These are phyloP conservation scores for Rhodamnia argentea DNA, from an alignment of 345 rosid genomes.

Conservation along the genomic window DNA sequence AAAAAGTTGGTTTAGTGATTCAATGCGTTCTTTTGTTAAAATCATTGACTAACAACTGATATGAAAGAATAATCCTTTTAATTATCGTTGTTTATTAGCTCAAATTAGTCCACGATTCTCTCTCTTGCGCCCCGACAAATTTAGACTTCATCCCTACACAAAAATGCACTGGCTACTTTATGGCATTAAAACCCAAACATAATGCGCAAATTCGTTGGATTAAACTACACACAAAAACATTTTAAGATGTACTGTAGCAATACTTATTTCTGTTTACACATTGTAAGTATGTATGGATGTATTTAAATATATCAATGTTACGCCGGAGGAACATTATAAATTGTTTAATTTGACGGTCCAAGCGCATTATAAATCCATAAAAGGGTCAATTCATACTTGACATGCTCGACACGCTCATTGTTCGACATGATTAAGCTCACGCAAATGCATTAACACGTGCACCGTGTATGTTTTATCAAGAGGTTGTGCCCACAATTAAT, in stretches of 20 bases:
- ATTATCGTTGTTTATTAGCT: neutral
- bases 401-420: rapidly evolving
- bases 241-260: neutral
- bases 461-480: neutral
- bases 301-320: no score
- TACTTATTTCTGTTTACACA: neutral
- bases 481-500: neutral
- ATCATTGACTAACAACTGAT: neutral
- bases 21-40: neutral
- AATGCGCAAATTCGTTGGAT: neutral
- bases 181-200: neutral
- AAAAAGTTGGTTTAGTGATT: neutral
- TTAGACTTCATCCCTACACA: neutral
- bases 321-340: neutral
- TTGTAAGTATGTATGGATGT: neutral
- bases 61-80: neutral
- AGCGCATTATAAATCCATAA: neutral
- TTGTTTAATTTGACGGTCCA: neutral
- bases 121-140: neutral
- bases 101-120: neutral
- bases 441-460: neutral
- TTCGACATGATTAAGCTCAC: neutral
- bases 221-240: neutral
- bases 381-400: neutral
- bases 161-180: neutral